Percentiles rank a stretch among this genome's conserved stretches.
Evolutionary conservation across 2,329 filamentous ascomycete genomes (phyloP).

Genomic region (Aureobasidium zeae): DNA sequence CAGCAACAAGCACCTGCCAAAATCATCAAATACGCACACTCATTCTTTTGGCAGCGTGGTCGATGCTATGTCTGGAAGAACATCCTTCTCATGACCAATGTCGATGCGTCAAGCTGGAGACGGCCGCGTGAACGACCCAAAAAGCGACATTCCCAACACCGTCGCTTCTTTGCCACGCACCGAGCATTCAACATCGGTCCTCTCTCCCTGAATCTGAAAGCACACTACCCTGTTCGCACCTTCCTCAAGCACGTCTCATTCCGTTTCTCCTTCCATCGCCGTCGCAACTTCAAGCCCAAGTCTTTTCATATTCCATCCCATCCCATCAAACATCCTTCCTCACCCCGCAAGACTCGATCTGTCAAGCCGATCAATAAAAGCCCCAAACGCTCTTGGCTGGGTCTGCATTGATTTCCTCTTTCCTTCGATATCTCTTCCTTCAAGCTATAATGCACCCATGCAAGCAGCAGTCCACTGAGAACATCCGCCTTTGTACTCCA

Average conservation of each 20-base stretch:
- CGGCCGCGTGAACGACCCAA: neutral
- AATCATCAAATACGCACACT: neutral
- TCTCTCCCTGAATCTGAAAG: neutral
- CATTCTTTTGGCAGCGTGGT: neutral
- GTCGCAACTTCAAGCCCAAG: neutral
- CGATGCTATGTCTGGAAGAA: neutral
- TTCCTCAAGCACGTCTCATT: slow-evolving; percentile 3
- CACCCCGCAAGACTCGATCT: neutral
- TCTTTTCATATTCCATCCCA: slow-evolving; percentile 1
- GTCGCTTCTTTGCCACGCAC: slow-evolving; percentile 5
- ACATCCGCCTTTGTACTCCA: neutral
- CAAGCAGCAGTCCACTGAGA: slow-evolving; percentile 2
- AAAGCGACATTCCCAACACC: neutral
- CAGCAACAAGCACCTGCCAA: slow-evolving; percentile 2
- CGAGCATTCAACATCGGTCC: neutral
- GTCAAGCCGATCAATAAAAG: neutral
- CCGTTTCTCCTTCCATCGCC: neutral
- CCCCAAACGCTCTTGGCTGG: neutral
- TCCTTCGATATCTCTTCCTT: neutral
- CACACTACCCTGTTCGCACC: slow-evolving; percentile 8
- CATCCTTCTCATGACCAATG: neutral
- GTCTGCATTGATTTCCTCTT: neutral
- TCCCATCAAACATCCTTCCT: neutral
- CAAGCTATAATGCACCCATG: neutral
- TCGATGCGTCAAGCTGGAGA: neutral